Evolutionary conservation across 805 yeast genomes (phyloP), one percentile per base, ranked within the genome.

Genomic region (Metschnikowia kunwiensis): DNA sequence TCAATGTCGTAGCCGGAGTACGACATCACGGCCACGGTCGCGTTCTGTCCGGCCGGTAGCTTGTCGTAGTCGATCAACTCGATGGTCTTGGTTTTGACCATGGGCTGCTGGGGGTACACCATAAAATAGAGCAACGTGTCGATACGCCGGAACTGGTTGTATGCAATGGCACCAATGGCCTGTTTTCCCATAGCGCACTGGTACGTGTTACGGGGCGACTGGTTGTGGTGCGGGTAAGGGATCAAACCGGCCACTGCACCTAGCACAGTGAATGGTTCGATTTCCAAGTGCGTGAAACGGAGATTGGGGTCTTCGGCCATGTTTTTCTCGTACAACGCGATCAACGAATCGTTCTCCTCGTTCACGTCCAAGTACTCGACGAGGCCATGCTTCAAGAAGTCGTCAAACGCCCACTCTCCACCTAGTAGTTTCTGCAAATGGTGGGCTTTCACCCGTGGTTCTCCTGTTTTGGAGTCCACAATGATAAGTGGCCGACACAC

Each of bases 101-200:
- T 86, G 0, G 98, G 98, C 60, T 93, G 97, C 64, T 93, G 97
- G 4, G 98, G 98, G 57, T 93, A 93, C n/a, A 88, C 95, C 96
- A 93, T 86, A 47, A 93, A 71, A 56, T 93, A 93, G 47, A 93
- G 69, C 55, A 93, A 65, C 1, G 98, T 93, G 57, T 93, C 98
- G 49, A 93, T 91, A 61, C 98, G 81, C 57, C 87, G 77, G 67
- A 93, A 86, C 65, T 93, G 98, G 61, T 93, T 93, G 60, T 93
- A 93, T 8, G 95, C 96, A 63, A 93, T 93, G 2, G 97, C 97
- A 50, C 98, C 98, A 62, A 93, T 91, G n/a, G 98, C 98, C 68
- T 93, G 98, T 65, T 87, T 87, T 79, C 96, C 95, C 95, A 86
- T 86, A 57, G 95, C 95, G 74, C 94, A 86, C 63, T 86, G 95